Percentiles rank a stretch among this genome's conserved stretches.
Conservation (phyloP, 768 basidiomycete genomes). For the Boletellus ananiceps region DNA sequence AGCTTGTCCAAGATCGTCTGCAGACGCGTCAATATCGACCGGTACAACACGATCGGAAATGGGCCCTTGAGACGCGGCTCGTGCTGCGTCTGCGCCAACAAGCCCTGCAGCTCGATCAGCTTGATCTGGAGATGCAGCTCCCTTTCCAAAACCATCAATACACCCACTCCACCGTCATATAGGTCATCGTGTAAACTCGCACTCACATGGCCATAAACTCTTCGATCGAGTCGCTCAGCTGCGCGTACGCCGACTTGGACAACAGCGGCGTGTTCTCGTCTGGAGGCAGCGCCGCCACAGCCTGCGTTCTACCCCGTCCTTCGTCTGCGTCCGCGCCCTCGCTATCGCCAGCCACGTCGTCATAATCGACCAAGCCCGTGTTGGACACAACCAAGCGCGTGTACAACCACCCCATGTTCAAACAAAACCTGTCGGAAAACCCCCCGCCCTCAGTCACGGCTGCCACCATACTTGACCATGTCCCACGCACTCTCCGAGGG, state of each 20-base stretch:
- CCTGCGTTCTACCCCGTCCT: background rate
- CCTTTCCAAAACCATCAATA: slow-evolving; percentile 42
- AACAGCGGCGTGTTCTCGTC: slow-evolving; percentile 32
- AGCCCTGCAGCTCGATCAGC: slow-evolving; percentile 75
- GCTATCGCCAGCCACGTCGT: slow-evolving; percentile 18
- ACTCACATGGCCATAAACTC: slow-evolving; percentile 92
- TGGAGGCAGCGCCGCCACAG: background rate
- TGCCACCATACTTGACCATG: background rate
- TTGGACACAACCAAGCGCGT: slow-evolving; percentile 87
- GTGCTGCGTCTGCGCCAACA: slow-evolving; percentile 86
- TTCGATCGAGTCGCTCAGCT: slow-evolving; percentile 60
- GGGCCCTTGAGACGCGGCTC: slow-evolving; percentile 96
- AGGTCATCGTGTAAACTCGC: background rate
- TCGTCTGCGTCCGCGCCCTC: background rate
- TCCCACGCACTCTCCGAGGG: slow-evolving; percentile 74
- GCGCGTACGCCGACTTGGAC: slow-evolving; percentile 36
- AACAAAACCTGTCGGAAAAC: slow-evolving; percentile 61
- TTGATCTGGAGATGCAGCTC: slow-evolving; percentile 93
- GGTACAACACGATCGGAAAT: slow-evolving; percentile 83
- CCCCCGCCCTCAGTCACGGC: too few species aligned
- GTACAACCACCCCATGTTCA: slow-evolving; percentile 94
- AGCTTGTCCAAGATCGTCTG: slow-evolving; percentile 85
- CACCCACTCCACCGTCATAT: background rate
- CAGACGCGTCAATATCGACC: slow-evolving; percentile 73
- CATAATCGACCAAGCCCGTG: slow-evolving; percentile 57